Conservation (phyloP, 192 early-diverging fungal genomes). For the Umbelopsis ramanniana region DNA sequence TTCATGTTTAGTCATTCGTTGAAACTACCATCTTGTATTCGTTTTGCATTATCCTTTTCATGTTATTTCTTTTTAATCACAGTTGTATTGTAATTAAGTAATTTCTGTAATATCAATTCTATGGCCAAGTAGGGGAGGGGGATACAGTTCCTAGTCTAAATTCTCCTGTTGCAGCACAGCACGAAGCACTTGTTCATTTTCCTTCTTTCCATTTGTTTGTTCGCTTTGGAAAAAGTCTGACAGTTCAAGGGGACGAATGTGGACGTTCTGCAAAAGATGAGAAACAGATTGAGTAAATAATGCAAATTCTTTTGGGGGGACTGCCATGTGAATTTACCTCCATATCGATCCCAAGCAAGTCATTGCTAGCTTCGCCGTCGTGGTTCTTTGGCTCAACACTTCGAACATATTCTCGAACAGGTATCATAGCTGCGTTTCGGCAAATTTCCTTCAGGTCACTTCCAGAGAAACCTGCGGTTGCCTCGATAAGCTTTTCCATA, state of each 20-base stretch:
- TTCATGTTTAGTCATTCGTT: too few species aligned
- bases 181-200: constrained; percentile 7
- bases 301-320: too few species aligned
- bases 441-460: constrained; percentile 98
- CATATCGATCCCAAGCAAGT: constrained; percentile 35
- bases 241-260: constrained; percentile 31
- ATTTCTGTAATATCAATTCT: too few species aligned
- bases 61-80: too few species aligned
- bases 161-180: constrained; percentile 29
- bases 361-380: constrained; percentile 31
- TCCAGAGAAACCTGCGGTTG: constrained; percentile 85
- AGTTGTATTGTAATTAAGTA: too few species aligned
- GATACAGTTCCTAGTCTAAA: constrained; percentile 19
- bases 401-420: constrained; percentile 85
- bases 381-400: constrained; percentile 36
- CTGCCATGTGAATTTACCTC: neutral
- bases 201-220: constrained; percentile 24
- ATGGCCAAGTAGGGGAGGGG: too few species aligned
- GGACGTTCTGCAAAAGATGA: constrained; percentile 27
- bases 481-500: constrained; percentile 63
- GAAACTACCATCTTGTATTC: too few species aligned
- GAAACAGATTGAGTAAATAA: too few species aligned
- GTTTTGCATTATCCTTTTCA: too few species aligned
- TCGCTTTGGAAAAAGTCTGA: constrained; percentile 35
- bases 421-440: constrained; percentile 94